Evolutionary conservation across 768 basidiomycete genomes (phyloP), one percentile per base, ranked within the genome.

Genomic region (Lactarius deliciosus): DNA sequence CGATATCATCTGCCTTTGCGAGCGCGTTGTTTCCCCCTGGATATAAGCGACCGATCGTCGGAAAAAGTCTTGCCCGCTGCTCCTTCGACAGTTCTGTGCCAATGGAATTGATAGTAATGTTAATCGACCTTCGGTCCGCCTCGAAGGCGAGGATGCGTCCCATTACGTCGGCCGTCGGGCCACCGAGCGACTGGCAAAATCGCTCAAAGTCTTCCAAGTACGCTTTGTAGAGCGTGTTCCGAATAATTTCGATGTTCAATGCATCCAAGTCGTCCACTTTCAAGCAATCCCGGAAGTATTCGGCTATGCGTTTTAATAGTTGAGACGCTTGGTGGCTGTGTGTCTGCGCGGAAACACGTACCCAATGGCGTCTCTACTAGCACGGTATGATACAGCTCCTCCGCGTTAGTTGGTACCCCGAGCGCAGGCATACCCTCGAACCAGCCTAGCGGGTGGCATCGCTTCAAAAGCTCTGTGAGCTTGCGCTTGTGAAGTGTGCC

Each of bases 71-170:
- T 16, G 95, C 94, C 41, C 97, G 91, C 71, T 93, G 90, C 74
- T 99, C 97, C 77, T 99, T 99, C 47, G 90, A 83, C 66, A 99
- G 85, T 73, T 94, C 94, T 5, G 97, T 98, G 66, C 90, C 90
- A 79, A 98, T 96, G 15, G 97, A 98, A 82, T 99, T 99, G 81
- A 99, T 92, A 40, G 97, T 97, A 78, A 99, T 98, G 81, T 98
- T 99, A 76, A 98, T 90, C 1, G 95, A 90, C 60, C 97, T 88
- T 41, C 97, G 85, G 79, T 99, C 97, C 32, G 96, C 97, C 81
- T 99, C 97, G 73, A 99, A 99, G 8, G 90, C 82, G 65, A 99
- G 87, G 73, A 97, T 94, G 45, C 82, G 84, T 67, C 90, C 86
- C 97, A 98, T 98, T 70, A 94, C 87, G 54, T 96, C 94, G 16